Percentiles rank a stretch among this genome's conserved stretches.
These are phyloP conservation scores for Entonaema liquescens DNA, from an alignment of 495 filamentous ascomycete species.

Conservation along the genomic window DNA sequence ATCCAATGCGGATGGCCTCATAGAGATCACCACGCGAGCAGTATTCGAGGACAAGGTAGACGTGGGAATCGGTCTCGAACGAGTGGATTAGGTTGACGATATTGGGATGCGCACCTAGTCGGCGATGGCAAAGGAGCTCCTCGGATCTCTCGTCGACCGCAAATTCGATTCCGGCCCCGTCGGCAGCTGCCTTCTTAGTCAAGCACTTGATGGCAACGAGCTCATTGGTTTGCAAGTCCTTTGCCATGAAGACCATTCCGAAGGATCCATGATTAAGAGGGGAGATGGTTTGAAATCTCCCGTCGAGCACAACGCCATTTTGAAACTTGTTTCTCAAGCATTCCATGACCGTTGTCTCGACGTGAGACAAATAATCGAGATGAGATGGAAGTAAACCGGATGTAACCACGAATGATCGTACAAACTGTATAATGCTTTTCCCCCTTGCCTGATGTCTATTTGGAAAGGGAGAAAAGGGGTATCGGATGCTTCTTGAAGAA, in stretches of 20 bases:
- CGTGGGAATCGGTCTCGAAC: slow-evolving; percentile 89
- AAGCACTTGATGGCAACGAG: slow-evolving; percentile 94
- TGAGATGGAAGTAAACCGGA: slow-evolving; percentile 27
- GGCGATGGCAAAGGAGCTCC: slow-evolving; percentile 82
- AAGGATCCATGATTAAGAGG: slow-evolving; percentile 99
- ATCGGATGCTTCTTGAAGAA: slow-evolving; percentile 34
- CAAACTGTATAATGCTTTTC: slow-evolving; percentile 32
- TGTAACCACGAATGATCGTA: slow-evolving; percentile 46
- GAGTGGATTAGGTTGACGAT: slow-evolving; percentile 92
- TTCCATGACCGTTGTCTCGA: slow-evolving; percentile 67
- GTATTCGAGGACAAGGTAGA: slow-evolving; percentile 94
- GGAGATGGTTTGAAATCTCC: slow-evolving; percentile 87
- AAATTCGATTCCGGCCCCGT: slow-evolving; percentile 61
- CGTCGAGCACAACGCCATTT: slow-evolving; percentile 76
- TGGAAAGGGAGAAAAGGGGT: slow-evolving; percentile 42
- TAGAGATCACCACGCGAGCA: slow-evolving; percentile 97
- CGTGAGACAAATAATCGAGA: slow-evolving; percentile 41
- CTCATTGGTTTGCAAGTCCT: slow-evolving; percentile 74
- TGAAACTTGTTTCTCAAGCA: slow-evolving; percentile 79
- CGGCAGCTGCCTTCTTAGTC: slow-evolving; percentile 73
- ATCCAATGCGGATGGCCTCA: slow-evolving; percentile 89
- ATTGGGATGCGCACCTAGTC: slow-evolving; percentile 82
- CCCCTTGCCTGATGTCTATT: slow-evolving; percentile 49
- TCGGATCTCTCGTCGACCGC: slow-evolving; percentile 85
- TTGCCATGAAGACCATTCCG: slow-evolving; percentile 95